phyloP scores from a whole-genome alignment of 352 stramenopile species.

The Pythium coloratum region DNA sequence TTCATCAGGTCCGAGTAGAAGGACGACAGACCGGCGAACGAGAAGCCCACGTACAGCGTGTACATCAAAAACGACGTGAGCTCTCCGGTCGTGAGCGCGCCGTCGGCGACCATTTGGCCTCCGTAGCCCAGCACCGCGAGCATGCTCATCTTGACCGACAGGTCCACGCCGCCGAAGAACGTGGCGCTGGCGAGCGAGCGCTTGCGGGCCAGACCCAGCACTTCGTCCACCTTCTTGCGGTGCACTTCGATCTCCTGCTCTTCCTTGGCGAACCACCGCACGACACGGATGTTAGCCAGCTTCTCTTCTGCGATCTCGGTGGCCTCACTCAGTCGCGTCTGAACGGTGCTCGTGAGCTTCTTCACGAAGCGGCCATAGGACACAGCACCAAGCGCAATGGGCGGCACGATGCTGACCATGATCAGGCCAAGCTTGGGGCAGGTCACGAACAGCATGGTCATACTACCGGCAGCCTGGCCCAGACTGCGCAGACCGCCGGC shows the following conservation, averaged over 20 bases:
- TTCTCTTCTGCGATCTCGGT: conserved; percentile 93
- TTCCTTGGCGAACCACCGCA: conserved; percentile 90
- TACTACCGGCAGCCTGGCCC: conserved; percentile 83
- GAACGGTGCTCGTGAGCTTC: conserved; percentile 84
- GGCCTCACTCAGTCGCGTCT: conserved; percentile 89
- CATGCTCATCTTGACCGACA: conserved; percentile 88
- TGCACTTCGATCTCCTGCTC: conserved; percentile 63
- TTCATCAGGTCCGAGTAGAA: conserved; percentile 93
- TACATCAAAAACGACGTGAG: conserved; percentile 94
- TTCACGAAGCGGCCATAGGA: conserved; percentile 89
- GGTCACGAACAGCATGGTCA: conserved; percentile 91
- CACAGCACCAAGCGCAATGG: conserved; percentile 84
- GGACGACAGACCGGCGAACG: conserved; percentile 87
- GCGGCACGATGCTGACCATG: conserved; percentile 90
- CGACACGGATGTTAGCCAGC: conserved; percentile 90
- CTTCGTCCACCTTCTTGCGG: conserved; percentile 56
- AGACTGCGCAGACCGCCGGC: conserved; percentile 67
- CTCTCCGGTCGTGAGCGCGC: conserved; percentile 84
- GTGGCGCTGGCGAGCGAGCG: conserved; percentile 75
- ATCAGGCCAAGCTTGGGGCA: conserved; percentile 89
- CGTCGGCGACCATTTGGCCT: conserved; percentile 87
- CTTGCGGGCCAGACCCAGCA: conserved; percentile 63
- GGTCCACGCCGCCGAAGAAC: conserved; percentile 85
- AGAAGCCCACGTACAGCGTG: conserved; percentile 90
- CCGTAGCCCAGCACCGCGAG: conserved; percentile 91